Evolutionary conservation across 2,329 filamentous ascomycete genomes (phyloP).

Genomic region (Neurospora crassa): DNA sequence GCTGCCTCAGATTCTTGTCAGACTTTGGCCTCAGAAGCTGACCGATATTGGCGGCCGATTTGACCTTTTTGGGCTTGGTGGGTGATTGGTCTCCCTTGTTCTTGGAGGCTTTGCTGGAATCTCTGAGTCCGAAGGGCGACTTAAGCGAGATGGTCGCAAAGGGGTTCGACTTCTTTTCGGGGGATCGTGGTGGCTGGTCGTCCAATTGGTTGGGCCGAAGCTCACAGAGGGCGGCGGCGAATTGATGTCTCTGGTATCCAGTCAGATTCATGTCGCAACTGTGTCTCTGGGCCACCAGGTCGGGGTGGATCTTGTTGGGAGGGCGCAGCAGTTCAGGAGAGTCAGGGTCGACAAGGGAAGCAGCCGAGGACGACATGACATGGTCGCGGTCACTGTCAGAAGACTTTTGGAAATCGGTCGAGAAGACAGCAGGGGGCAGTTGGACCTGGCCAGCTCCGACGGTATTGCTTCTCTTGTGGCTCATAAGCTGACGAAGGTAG

Average conservation of each 20-base stretch:
- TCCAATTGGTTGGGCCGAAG: conserved; percentile 46
- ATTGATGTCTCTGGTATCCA: conserved; percentile 16
- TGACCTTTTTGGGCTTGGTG: conserved; percentile 64
- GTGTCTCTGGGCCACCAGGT: neutral
- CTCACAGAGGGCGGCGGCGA: conserved; percentile 40
- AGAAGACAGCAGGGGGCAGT: neutral
- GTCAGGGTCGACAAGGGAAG: conserved; percentile 10
- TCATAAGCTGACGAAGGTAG: conserved; percentile 40
- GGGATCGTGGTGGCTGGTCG: conserved; percentile 23
- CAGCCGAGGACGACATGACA: conserved; percentile 15
- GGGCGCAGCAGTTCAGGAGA: conserved; percentile 9
- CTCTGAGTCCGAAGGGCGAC: conserved; percentile 25
- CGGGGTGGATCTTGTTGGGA: conserved; percentile 8
- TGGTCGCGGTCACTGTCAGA: conserved; percentile 12
- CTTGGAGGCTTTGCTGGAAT: conserved; percentile 29
- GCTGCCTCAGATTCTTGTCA: conserved; percentile 52
- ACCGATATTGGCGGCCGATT: conserved; percentile 75
- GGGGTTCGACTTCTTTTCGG: conserved; percentile 33
- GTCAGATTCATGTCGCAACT: conserved; percentile 13
- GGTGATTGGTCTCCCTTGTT: conserved; percentile 37
- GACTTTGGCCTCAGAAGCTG: conserved; percentile 68
- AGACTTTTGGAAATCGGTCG: neutral
- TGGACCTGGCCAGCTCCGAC: conserved; percentile 26
- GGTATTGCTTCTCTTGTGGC: conserved; percentile 36
- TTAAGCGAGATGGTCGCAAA: conserved; percentile 36